Base-by-base conservation (phyloP, 2,329 filamentous ascomycete genomes). In the Neopestalotiopsis rosae region DNA sequence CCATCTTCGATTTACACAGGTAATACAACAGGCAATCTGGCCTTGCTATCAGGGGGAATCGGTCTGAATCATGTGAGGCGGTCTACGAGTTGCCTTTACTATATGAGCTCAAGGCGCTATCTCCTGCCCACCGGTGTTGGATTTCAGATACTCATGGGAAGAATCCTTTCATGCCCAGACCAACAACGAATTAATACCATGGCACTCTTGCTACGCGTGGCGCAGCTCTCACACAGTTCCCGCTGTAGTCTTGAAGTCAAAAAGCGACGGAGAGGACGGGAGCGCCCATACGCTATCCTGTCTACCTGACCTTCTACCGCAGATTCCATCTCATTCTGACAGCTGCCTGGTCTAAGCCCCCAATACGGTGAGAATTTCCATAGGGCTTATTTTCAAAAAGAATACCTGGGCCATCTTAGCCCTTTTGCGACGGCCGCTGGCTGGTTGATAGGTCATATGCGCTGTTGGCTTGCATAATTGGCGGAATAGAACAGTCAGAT, bases 361-460 rank as follows among this genome's bases (percentile, higher is more conserved):
- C 24, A 40, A 49, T 56, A 58, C 66, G 58, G 66, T 67, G 65
- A 52, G 52, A 59, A 56, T 32, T 40, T 30, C 13, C 57, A 52
- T 24, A 38, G 14, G 9, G 30, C 14, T n/a, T 5, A 42, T 52
- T 59, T 59, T 59, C 14, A 52, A 10, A 38, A 61, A 62, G 28
- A 63, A 24, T 28, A 28, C 24, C 24, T 28, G 24, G 24, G 24
- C 24, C 24, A 56, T 34, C 40, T 30, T 38, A 28, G 32, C 13
- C 12, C 56, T 61, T 9, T 57, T 40, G 59, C 30, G 38, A 20
- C 24, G 12, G 12, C n/a, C 20, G 30, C 30, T 24, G 58, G 59
- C 66, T 38, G 38, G 58, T 67, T 52, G 17, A n/a, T n/a, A n/a
- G 66, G 61, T 67, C 66, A 63, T 56, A 30, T 61, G 66, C 66